These are phyloP conservation scores for Phellopilus nigrolimitatus DNA, from an alignment of 1,284 basidiomycete genomes.

Conservation along the genomic window DNA sequence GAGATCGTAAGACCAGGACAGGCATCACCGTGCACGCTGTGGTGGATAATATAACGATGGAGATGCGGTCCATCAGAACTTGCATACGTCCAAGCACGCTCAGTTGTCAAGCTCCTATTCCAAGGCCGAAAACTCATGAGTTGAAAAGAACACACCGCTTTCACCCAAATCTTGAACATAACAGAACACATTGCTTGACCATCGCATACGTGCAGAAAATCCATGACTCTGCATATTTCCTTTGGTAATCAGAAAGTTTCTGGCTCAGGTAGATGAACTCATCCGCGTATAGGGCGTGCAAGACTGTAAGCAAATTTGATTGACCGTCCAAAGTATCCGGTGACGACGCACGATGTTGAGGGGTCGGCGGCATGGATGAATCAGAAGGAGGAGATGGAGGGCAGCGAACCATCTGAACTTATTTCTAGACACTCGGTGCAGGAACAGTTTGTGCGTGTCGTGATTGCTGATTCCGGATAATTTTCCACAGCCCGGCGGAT, in stretches of 20 bases:
- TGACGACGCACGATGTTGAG: background rate
- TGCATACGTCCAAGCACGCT: background rate
- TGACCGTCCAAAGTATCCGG: background rate
- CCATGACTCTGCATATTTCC: constrained; percentile 19
- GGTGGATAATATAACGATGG: constrained; percentile 21
- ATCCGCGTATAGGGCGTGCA: constrained; percentile 24
- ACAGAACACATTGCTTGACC: constrained; percentile 19
- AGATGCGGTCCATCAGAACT: constrained; percentile 22
- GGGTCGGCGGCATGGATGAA: background rate
- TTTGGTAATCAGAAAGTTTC: constrained; percentile 13
- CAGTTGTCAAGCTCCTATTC: constrained; percentile 1
- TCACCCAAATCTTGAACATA: constrained; percentile 22
- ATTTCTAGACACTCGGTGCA: too few species aligned
- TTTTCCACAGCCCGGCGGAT: too few species aligned
- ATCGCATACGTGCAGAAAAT: constrained; percentile 19
- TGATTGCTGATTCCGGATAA: too few species aligned
- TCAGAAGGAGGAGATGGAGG: constrained; percentile 10
- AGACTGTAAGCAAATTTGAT: constrained; percentile 11
- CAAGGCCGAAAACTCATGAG: constrained; percentile 19
- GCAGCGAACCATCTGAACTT: constrained; percentile 18
- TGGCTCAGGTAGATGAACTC: constrained; percentile 24
- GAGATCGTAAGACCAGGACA: constrained; percentile 23
- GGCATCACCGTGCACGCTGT: constrained; percentile 23
- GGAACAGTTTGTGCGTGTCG: too few species aligned
- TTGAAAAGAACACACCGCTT: constrained; percentile 23